These are phyloP conservation scores for Paspalum notatum DNA, from an alignment of 176 grass and related monocot genomes.

Conservation along the genomic window DNA sequence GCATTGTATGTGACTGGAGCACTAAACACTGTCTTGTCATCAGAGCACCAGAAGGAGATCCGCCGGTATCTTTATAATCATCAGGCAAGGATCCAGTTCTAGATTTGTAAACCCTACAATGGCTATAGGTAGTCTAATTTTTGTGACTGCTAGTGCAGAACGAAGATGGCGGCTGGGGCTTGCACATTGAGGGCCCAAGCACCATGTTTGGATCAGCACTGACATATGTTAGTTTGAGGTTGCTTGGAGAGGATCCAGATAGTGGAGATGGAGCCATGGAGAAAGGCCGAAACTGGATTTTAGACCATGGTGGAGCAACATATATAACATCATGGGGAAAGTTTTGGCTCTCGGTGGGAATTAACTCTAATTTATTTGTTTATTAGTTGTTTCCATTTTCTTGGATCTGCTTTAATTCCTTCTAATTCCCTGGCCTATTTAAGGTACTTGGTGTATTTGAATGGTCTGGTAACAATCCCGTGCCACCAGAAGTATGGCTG, in stretches of 20 bases:
- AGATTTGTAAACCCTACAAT: slow-evolving; percentile 7
- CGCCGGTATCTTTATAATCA: slow-evolving; percentile 91
- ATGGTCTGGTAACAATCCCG: slow-evolving; percentile 93
- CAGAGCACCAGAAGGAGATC: slow-evolving; percentile 82
- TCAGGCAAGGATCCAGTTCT: slow-evolving; percentile 54
- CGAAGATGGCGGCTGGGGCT: slow-evolving; percentile 91
- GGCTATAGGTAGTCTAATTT: slow-evolving; percentile 23
- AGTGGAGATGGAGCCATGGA: slow-evolving; percentile 81
- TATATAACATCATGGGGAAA: slow-evolving; percentile 94
- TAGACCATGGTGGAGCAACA: slow-evolving; percentile 87
- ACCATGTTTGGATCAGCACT: slow-evolving; percentile 95
- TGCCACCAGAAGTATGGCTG: slow-evolving; percentile 96
- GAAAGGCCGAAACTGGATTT: slow-evolving; percentile 84
- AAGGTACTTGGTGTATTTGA: slow-evolving; percentile 98
- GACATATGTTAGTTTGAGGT: slow-evolving; percentile 84
- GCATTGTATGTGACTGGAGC: slow-evolving; percentile 65
- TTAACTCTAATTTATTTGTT: slow-evolving; percentile 7
- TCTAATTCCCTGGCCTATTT: slow-evolving; percentile 41
- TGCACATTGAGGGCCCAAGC: slow-evolving; percentile 89
- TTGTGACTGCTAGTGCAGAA: slow-evolving; percentile 63
- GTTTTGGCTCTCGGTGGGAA: slow-evolving; percentile 85
- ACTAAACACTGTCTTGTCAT: slow-evolving; percentile 66
- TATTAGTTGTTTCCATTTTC: slow-evolving; percentile 33
- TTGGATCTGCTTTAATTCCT: slow-evolving; percentile 20
- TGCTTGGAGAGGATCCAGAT: slow-evolving; percentile 78